Conservation (phyloP, 75 land plant genomes). For the Selaginella moellendorffii region DNA sequence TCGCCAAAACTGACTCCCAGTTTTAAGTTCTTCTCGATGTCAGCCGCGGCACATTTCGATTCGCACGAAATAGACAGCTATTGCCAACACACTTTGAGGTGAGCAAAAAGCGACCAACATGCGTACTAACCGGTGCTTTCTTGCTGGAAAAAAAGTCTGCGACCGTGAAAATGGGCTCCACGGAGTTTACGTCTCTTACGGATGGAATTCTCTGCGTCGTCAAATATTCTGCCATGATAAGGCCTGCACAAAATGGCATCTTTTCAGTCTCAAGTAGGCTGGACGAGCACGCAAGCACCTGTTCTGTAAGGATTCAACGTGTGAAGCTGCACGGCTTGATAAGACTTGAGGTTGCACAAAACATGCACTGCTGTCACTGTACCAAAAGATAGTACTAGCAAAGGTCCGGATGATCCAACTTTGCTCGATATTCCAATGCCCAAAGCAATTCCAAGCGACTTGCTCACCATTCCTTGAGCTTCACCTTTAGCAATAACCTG, state of each 20-base stretch:
- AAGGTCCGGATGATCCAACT: constrained; percentile 59
- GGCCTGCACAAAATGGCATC: too few relatives aligned
- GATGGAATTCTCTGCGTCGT: constrained; percentile 64
- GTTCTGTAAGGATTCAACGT: constrained; percentile 97
- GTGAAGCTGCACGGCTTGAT: constrained; percentile 81
- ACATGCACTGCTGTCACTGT: constrained; percentile 68
- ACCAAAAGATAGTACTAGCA: constrained; percentile 50
- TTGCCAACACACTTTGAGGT: too few relatives aligned
- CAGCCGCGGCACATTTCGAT: constrained; percentile 53
- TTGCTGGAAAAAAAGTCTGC: constrained; percentile 22
- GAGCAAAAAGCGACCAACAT: too few relatives aligned
- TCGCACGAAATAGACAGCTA: neutral
- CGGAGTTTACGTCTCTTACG: constrained; percentile 76
- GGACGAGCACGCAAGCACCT: too few relatives aligned
- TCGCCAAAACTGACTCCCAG: constrained; percentile 61
- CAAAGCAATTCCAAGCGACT: constrained; percentile 69
- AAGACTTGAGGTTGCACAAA: constrained; percentile 84
- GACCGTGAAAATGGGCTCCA: constrained; percentile 73
- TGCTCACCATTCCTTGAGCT: constrained; percentile 99
- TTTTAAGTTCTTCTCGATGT: constrained; percentile 42
- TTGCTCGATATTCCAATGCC: constrained; percentile 70
- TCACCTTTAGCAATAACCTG: constrained; percentile 99
- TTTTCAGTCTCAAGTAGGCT: too few relatives aligned
- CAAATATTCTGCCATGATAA: constrained; percentile 83
- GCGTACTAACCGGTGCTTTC: neutral